Evolutionary conservation across 1,284 basidiomycete species (phyloP).

Genomic region (Lentinula novae-zelandiae): DNA sequence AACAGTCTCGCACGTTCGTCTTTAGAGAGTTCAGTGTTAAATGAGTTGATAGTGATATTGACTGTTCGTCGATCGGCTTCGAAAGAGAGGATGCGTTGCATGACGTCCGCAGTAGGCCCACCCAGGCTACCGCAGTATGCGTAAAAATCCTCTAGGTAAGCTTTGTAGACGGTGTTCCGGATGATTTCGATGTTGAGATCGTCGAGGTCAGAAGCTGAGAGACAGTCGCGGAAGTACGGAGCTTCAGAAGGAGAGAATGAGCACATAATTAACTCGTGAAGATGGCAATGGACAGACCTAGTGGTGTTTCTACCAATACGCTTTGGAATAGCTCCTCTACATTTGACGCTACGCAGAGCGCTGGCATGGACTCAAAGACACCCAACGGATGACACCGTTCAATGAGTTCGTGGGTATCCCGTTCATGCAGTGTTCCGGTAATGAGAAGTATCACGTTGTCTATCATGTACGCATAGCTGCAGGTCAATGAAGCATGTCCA

Average conservation of each 20-base stretch:
- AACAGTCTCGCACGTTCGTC: constrained; percentile 96
- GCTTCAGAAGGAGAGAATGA: constrained; percentile 44
- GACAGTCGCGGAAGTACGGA: constrained; percentile 95
- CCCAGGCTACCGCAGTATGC: constrained; percentile 79
- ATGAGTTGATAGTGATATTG: constrained; percentile 99
- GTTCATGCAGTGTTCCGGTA: constrained; percentile 95
- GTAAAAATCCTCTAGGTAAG: constrained; percentile 98
- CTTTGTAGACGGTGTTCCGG: constrained; percentile 99
- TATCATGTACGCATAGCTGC: constrained; percentile 98
- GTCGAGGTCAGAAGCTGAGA: constrained; percentile 94
- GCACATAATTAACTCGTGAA: constrained; percentile 5
- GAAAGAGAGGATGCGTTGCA: constrained; percentile 88
- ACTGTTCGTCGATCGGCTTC: constrained; percentile 96
- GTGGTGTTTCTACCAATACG: constrained; percentile 95
- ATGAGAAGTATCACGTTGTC: constrained; percentile 99
- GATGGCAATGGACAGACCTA: constrained; percentile 56
- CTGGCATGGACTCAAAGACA: constrained; percentile 98
- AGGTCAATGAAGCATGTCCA: constrained; percentile 4
- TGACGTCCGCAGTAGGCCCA: constrained; percentile 83
- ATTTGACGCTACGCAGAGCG: constrained; percentile 97
- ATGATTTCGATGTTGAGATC: constrained; percentile 99
- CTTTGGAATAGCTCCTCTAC: constrained; percentile 99
- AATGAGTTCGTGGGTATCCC: constrained; percentile 95
- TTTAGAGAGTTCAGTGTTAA: constrained; percentile 92
- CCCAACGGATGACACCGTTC: constrained; percentile 97